These are phyloP conservation scores for Dactylellina parvicollis DNA, from an alignment of 2,329 filamentous ascomycete genomes.

Conservation along the genomic window DNA sequence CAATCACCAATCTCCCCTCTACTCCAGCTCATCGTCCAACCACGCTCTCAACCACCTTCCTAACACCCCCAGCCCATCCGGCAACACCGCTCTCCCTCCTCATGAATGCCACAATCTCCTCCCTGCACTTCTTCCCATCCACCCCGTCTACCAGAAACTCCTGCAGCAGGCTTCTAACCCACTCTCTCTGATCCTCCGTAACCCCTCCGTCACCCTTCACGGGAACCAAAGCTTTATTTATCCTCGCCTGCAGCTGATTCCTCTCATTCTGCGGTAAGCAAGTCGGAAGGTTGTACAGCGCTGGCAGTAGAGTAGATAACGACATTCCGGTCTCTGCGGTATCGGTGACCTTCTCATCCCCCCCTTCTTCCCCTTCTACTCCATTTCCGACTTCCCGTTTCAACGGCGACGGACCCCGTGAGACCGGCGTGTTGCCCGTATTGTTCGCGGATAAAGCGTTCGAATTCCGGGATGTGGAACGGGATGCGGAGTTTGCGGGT, in stretches of 20 bases:
- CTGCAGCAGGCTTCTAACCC: conserved; percentile 54
- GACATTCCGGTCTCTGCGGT: conserved; percentile 3
- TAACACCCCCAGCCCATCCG: conserved; percentile 56
- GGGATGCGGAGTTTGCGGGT: conserved; percentile 41
- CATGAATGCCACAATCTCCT: conserved; percentile 57
- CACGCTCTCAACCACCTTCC: conserved; percentile 56
- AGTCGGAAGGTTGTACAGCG: conserved; percentile 46
- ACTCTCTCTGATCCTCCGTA: conserved; percentile 45
- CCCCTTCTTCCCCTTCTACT: background rate
- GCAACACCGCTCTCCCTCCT: conserved; percentile 57
- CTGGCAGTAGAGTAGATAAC: conserved; percentile 37
- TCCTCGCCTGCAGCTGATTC: conserved; percentile 52
- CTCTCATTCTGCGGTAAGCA: conserved; percentile 50
- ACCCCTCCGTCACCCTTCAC: conserved; percentile 33
- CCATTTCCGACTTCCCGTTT: background rate
- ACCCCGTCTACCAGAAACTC: conserved; percentile 52
- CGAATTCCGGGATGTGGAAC: conserved; percentile 51
- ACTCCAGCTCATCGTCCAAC: conserved; percentile 6
- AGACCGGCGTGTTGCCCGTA: background rate
- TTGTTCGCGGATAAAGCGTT: conserved; percentile 2
- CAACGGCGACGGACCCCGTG: background rate
- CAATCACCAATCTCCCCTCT: too few species aligned
- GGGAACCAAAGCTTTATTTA: conserved; percentile 50
- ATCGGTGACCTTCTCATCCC: too few species aligned
- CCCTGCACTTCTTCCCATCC: conserved; percentile 37